phyloP scores from a whole-genome alignment of 176 grass and related monocot genomes.

The sorghum (Sorghum bicolor) region DNA sequence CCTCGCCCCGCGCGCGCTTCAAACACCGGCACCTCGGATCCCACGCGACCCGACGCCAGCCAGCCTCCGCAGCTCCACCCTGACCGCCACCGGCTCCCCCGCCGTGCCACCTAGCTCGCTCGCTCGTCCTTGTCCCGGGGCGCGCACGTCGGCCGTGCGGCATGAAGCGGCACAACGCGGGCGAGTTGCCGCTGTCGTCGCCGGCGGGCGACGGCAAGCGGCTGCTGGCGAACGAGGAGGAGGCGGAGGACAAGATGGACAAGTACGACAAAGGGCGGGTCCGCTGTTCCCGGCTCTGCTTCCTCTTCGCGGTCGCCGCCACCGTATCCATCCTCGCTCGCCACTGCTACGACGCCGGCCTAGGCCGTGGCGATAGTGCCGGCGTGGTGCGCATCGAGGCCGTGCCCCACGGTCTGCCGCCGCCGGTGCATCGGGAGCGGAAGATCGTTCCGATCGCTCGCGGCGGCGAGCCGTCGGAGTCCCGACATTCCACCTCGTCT shows the following conservation, averaged over 20 bases:
- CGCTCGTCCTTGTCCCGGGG: neutral
- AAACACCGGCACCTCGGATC: slow-evolving; percentile 17
- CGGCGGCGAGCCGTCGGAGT: neutral
- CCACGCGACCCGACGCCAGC: neutral
- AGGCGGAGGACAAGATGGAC: neutral
- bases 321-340: slow-evolving; percentile 23
- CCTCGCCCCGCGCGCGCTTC: neutral
- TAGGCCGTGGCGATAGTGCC: neutral
- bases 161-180: slow-evolving; percentile 45
- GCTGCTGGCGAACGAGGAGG: neutral
- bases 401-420: neutral
- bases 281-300: slow-evolving; percentile 39
- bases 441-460: slow-evolving; percentile 13
- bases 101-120: neutral
- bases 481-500: neutral
- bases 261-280: slow-evolving; percentile 7
- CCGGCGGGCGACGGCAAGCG: slow-evolving; percentile 1
- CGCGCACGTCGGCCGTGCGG: neutral
- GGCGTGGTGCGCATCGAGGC: slow-evolving; percentile 18
- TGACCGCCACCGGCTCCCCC: neutral
- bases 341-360: slow-evolving; percentile 43
- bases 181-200: slow-evolving; percentile 28
- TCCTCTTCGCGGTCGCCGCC: slow-evolving; percentile 34
- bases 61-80: neutral
- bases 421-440: neutral